Evolutionary conservation across 345 rosid genomes (phyloP), one percentile per base, ranked within the genome.

Genomic region (Conringia planisiliqua): DNA sequence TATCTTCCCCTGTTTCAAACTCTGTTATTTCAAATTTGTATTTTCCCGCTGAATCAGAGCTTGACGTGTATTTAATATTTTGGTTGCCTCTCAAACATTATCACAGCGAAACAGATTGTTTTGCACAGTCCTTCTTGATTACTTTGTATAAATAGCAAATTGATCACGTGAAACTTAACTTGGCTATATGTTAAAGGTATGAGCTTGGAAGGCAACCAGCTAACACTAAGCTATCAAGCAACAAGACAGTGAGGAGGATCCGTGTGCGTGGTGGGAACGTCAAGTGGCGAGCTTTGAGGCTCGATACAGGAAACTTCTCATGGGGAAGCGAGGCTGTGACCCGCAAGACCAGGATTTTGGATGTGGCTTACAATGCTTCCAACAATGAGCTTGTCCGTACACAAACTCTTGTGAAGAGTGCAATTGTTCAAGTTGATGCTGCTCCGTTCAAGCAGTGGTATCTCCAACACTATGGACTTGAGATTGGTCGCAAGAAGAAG

Each of bases 221-320:
- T 6, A 59, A 46, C 66, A 70, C 74, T 1, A 70, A 70, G 48
- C 22, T 46, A n/a, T 70, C 58, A 10, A 70, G 66, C 18, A 59
- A 70, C 66, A 70, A 70, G 66, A 70, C 66, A 2, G 58, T 70
- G 26, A 70, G 74, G 38, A 60, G 59, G 56, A 71, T 71, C 38
- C 29, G 60, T 22, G 67, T 70, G 20, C 65, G 66, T 44, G 74
- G 74, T 44, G 58, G 74, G 10, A 70, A 46, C 1, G 75, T 71
- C 4, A 60, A 71, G 52, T 71, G 61, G 68, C 20, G 75, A 47
- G 42, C 68, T 38, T 60, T 61, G 50, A 61, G 68, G 7, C 75
- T 71, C 1, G 68, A 71, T 7, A 61, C 67, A 6, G 67, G 67
- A 46, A 47, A 71, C 58, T 65, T 12, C 57, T 70, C 56, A 0